phyloP scores from a whole-genome alignment of 225 moss, liverwort and hornwort genomes.

The Lunularia cruciata region DNA sequence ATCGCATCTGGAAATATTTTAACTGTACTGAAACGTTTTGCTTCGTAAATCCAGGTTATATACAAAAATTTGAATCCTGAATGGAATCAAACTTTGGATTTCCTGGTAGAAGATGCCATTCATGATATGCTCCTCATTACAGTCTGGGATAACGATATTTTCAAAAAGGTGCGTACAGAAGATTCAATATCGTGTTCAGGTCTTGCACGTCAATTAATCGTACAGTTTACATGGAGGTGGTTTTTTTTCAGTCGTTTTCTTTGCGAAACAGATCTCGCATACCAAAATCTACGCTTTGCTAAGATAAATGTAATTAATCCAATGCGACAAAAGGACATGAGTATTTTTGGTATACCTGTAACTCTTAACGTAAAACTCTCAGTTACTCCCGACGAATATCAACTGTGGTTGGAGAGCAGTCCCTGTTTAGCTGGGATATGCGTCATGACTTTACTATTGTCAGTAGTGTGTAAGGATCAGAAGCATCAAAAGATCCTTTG shows the following conservation, averaged over 20 bases:
- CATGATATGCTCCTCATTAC: constrained; percentile 67
- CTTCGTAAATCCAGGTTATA: constrained; percentile 57
- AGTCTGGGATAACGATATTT: constrained; percentile 89
- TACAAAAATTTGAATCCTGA: constrained; percentile 67
- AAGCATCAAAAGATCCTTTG: no score
- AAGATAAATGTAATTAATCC: no score
- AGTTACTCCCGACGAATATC: no score
- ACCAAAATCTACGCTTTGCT: not conserved
- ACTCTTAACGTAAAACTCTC: no score
- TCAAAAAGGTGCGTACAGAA: constrained; percentile 65
- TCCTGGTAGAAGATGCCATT: constrained; percentile 63
- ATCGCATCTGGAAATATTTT: no score
- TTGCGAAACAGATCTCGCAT: not conserved
- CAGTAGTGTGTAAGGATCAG: no score
- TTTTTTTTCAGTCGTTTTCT: not conserved
- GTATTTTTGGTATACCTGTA: no score
- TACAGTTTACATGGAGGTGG: not conserved
- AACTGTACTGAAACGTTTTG: no score
- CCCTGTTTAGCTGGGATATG: no score
- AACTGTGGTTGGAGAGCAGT: no score
- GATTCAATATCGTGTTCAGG: not conserved
- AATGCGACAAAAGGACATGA: no score
- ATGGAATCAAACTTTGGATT: constrained; percentile 69
- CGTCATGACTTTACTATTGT: no score
- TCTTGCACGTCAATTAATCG: not conserved